Percentiles rank a stretch among this genome's conserved stretches.
Evolutionary conservation across 495 filamentous ascomycete species (phyloP).

Genomic region (Annulohypoxylon stygium): DNA sequence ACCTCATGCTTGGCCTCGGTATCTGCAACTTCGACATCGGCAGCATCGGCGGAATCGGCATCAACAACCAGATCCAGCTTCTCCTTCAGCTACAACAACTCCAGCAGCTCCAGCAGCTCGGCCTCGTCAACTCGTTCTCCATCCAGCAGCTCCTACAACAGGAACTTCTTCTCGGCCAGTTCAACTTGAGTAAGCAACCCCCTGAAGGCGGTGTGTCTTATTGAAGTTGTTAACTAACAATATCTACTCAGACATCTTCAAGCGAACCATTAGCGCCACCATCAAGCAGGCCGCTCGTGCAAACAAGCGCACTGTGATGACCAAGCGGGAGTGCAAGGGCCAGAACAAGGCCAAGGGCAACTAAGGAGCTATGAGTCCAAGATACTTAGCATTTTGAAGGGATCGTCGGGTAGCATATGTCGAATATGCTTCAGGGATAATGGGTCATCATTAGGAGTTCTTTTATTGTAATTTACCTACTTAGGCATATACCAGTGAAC

Average conservation of each 20-base stretch:
- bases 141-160: slow-evolving; percentile 55
- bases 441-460: slow-evolving; percentile 16
- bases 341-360: slow-evolving; percentile 18
- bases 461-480: background rate
- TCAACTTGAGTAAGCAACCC: slow-evolving; percentile 53
- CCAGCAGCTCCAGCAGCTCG: slow-evolving; percentile 55
- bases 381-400: background rate
- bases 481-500: background rate
- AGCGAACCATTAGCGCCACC: slow-evolving; percentile 53
- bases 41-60: slow-evolving; percentile 49
- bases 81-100: slow-evolving; percentile 60
- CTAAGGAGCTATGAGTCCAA: slow-evolving; percentile 7
- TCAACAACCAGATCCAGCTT: slow-evolving; percentile 55
- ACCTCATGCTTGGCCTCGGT: slow-evolving; percentile 55
- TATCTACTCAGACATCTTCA: slow-evolving; percentile 48
- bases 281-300: slow-evolving; percentile 45
- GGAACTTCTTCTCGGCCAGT: slow-evolving; percentile 50
- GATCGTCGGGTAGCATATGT: background rate
- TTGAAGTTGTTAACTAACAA: slow-evolving; percentile 24
- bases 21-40: slow-evolving; percentile 52
- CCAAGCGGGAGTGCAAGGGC: slow-evolving; percentile 36
- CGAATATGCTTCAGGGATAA: background rate
- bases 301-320: slow-evolving; percentile 40
- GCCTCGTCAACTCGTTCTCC: slow-evolving; percentile 53
- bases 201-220: background rate